Percentiles rank a stretch among this genome's conserved stretches.
Evolutionary conservation across 2,329 filamentous ascomycete species (phyloP).

Genomic region (Apiospora rasikravindrae): DNA sequence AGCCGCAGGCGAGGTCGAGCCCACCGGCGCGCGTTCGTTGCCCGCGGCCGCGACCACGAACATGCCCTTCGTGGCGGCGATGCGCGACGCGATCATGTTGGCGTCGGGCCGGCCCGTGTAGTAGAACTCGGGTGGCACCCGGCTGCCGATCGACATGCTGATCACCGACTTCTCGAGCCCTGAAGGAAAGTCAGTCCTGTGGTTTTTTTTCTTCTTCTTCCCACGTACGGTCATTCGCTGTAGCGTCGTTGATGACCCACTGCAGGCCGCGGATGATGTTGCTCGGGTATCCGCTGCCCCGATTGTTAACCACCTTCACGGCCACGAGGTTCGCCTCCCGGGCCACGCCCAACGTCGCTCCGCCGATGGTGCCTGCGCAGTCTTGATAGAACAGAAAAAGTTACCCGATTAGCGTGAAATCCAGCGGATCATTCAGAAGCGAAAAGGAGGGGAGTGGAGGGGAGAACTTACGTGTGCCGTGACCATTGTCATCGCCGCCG

Average conservation of each 20-base stretch:
- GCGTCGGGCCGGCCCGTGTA: neutral
- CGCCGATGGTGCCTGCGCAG: slow-evolving; percentile 28
- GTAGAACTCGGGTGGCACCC: no score
- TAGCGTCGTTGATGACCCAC: neutral
- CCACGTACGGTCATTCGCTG: slow-evolving; percentile 25
- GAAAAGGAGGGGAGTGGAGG: neutral
- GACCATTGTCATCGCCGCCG: slow-evolving; percentile 36
- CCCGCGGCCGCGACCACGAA: slow-evolving; percentile 30
- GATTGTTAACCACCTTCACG: slow-evolving; percentile 50
- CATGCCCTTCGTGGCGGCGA: slow-evolving; percentile 24
- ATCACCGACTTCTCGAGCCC: slow-evolving; percentile 27
- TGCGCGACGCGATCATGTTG: slow-evolving; percentile 24
- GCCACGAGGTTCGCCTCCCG: slow-evolving; percentile 34
- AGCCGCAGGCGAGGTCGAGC: slow-evolving; percentile 25
- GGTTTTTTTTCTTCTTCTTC: neutral
- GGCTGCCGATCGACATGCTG: slow-evolving; percentile 36
- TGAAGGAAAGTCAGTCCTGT: neutral
- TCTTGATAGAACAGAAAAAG: slow-evolving; percentile 22
- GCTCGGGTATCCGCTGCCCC: slow-evolving; percentile 42
- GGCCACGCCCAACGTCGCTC: slow-evolving; percentile 28
- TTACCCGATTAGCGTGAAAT: neutral
- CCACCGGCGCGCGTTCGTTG: slow-evolving; percentile 31
- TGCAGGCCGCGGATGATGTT: slow-evolving; percentile 45
- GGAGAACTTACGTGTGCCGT: slow-evolving; percentile 39
- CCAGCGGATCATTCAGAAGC: neutral